phyloP scores from a whole-genome alignment of 345 rosid genomes.

The Nasturtium officinale region DNA sequence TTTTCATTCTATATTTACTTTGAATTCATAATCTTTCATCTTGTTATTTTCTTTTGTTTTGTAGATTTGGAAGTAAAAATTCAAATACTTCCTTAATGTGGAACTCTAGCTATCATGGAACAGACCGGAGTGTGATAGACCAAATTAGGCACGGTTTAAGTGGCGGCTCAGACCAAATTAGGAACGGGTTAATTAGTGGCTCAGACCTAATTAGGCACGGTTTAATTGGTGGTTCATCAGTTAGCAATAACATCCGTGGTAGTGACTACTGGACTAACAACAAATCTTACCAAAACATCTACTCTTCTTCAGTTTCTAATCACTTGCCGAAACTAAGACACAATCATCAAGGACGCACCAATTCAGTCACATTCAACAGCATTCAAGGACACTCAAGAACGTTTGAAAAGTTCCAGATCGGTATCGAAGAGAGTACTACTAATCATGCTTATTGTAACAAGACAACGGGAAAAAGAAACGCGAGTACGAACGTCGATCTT shows the following conservation, averaged over 20 bases:
- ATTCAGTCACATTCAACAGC: conserved; percentile 27
- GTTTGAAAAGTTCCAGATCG: conserved; percentile 19
- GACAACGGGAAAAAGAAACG: conserved; percentile 47
- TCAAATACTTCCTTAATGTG: conserved; percentile 49
- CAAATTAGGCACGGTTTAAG: conserved; percentile 1
- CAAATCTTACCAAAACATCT: conserved; percentile 35
- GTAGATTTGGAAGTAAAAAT: conserved; percentile 52
- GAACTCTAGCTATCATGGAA: conserved; percentile 52
- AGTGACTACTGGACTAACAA: conserved; percentile 33
- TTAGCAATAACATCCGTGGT: conserved; percentile 43
- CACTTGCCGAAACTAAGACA: conserved; percentile 31
- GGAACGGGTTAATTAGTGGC: too few species aligned
- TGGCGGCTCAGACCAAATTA: too few species aligned
- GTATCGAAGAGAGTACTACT: conserved; percentile 33
- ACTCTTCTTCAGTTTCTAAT: conserved; percentile 32
- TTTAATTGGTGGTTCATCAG: conserved; percentile 41
- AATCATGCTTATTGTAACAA: conserved; percentile 24
- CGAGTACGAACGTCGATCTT: conserved; percentile 45
- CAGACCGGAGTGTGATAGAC: conserved; percentile 48
- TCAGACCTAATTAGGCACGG: conserved; percentile 28
- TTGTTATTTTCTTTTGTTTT: not conserved
- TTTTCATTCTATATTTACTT: not conserved
- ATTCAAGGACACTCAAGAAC: conserved; percentile 34
- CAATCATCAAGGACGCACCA: conserved; percentile 28
- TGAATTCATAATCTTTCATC: conserved; percentile 7